phyloP scores from a whole-genome alignment of 2,329 filamentous ascomycete species.

The Aspergillus arachidicola region DNA sequence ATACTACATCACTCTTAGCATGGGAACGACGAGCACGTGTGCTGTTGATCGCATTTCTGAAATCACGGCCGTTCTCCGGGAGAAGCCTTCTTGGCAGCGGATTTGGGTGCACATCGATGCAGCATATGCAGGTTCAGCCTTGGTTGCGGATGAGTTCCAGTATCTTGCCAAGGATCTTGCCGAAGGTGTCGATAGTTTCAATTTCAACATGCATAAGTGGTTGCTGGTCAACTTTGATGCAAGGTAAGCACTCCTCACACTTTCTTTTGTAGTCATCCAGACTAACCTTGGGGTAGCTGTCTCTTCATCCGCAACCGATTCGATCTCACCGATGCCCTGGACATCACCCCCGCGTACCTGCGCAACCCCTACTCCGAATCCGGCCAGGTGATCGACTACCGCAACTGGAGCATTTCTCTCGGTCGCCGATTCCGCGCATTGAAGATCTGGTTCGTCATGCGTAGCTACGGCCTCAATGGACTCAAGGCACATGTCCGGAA shows the following conservation, averaged over 20 bases:
- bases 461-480: slow-evolving; percentile 77
- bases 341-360: slow-evolving; percentile 79
- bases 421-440: slow-evolving; percentile 84
- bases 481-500: slow-evolving; percentile 72
- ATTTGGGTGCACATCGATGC: slow-evolving; percentile 95
- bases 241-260: slow-evolving; percentile 34
- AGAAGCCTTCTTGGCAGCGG: slow-evolving; percentile 52
- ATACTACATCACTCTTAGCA: slow-evolving; percentile 80
- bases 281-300: slow-evolving; percentile 41
- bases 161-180: slow-evolving; percentile 63
- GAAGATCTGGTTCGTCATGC: slow-evolving; percentile 94
- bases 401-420: slow-evolving; percentile 95
- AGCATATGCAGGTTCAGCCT: slow-evolving; percentile 84
- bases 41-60: slow-evolving; percentile 79
- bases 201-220: slow-evolving; percentile 98
- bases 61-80: slow-evolving; percentile 59
- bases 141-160: slow-evolving; percentile 80
- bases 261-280: too few relatives aligned
- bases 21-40: slow-evolving; percentile 88
- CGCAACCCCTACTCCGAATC: slow-evolving; percentile 78
- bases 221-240: slow-evolving; percentile 90
- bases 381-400: slow-evolving; percentile 88
- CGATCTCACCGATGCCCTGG: slow-evolving; percentile 78
- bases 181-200: slow-evolving; percentile 77
- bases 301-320: slow-evolving; percentile 75